These are phyloP conservation scores for Debaryomycetaceae sp. DNA, from an alignment of 1,139 yeast species.

Conservation along the genomic window DNA sequence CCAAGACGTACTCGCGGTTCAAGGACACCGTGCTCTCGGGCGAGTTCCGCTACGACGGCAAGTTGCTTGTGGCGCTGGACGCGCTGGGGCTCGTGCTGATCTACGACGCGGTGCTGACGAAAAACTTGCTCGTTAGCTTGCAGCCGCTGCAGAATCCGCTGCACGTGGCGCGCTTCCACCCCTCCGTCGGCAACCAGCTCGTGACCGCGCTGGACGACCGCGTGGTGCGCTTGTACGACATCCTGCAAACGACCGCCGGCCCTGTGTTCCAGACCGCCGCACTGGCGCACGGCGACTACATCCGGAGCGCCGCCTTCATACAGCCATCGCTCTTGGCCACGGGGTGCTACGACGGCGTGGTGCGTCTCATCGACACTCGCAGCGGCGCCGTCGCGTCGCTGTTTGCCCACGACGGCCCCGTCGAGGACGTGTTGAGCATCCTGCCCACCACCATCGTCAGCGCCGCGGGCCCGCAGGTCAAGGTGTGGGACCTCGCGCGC, in stretches of 20 bases:
- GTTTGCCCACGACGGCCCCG: constrained; percentile 57
- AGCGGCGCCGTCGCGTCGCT: constrained; percentile 43
- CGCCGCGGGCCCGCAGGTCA: constrained; percentile 84
- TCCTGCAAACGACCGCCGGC: constrained; percentile 62
- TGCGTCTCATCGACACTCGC: constrained; percentile 85
- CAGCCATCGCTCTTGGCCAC: constrained; percentile 75
- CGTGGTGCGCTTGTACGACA: constrained; percentile 81
- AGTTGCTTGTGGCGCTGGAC: constrained; percentile 80
- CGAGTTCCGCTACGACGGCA: constrained; percentile 79
- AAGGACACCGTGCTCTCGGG: constrained; percentile 88
- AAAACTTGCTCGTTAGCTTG: constrained; percentile 73
- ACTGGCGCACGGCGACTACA: constrained; percentile 74
- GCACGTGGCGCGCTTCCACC: constrained; percentile 91
- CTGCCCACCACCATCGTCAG: constrained; percentile 76
- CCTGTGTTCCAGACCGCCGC: constrained; percentile 69
- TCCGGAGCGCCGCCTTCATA: constrained; percentile 75
- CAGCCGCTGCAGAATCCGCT: constrained; percentile 84
- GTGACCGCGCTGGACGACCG: constrained; percentile 92
- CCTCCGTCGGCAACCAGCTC: constrained; percentile 63
- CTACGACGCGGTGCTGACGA: constrained; percentile 74
- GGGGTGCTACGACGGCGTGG: constrained; percentile 89
- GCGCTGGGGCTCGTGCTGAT: constrained; percentile 83
- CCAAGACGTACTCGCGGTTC: constrained; percentile 84
- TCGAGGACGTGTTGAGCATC: constrained; percentile 80
- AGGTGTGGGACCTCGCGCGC: constrained; percentile 88